Conservation (phyloP, 2,329 filamentous ascomycete species). For the Botryotinia calthae region DNA sequence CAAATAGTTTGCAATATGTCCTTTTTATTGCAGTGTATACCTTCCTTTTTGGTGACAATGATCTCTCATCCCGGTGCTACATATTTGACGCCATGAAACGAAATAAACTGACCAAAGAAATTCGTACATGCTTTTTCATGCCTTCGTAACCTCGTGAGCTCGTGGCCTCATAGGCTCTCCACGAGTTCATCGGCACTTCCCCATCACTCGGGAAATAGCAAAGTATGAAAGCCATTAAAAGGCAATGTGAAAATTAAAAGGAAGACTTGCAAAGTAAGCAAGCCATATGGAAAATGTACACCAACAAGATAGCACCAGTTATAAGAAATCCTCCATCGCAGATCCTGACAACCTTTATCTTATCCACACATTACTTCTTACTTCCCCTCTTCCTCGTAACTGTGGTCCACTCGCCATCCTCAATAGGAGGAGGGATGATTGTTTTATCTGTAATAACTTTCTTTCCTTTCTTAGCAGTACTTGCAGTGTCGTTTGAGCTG, state of each 20-base stretch:
- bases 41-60: not conserved
- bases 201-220: not conserved
- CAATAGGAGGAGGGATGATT: not conserved
- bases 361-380: conserved; percentile 3
- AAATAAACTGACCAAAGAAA: not conserved
- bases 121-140: not conserved
- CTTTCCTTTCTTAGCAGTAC: not conserved
- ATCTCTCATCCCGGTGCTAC: not conserved
- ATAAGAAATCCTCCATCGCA: not conserved
- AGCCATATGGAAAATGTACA: not conserved
- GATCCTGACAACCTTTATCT: not conserved
- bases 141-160: not conserved
- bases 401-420: conserved; percentile 9
- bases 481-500: not conserved
- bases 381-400: conserved; percentile 19
- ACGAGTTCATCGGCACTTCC: not conserved
- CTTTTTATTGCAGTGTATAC: not conserved
- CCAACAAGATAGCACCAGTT: not conserved
- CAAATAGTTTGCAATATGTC: not conserved
- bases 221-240: not conserved
- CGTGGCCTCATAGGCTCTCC: not conserved
- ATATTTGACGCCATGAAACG: not conserved
- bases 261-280: not conserved
- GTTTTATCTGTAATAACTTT: not conserved
- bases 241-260: not conserved